phyloP scores from a whole-genome alignment of 106 monocot species.

The Dioscorea dumetorum region DNA sequence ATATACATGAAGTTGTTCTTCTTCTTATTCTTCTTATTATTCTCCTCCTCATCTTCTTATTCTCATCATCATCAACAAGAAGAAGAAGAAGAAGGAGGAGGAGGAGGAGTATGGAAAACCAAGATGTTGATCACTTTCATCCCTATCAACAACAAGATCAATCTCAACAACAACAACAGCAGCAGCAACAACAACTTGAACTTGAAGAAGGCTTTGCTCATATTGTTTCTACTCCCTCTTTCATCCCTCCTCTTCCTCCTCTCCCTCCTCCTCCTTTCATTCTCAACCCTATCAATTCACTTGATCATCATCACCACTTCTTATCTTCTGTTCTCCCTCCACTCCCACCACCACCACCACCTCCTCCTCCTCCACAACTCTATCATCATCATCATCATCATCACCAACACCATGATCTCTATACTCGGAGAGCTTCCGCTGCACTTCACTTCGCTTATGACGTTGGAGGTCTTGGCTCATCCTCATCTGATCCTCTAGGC shows the following conservation, averaged over 20 bases:
- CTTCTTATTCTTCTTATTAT: not conserved
- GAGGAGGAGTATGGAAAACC: not conserved
- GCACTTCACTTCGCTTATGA: conserved; percentile 33
- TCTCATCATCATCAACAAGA: too few relatives aligned
- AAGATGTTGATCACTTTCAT: too few relatives aligned
- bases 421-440: conserved; percentile 6
- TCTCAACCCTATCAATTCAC: not conserved
- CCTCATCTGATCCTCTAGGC: conserved; percentile 20
- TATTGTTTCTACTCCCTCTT: not conserved
- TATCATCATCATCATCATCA: too few relatives aligned
- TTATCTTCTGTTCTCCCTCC: conserved; percentile 3
- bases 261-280: conserved; percentile 5
- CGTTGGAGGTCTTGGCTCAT: conserved; percentile 14
- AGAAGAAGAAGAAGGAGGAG: too few relatives aligned
- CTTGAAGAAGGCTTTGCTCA: not conserved
- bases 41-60: too few relatives aligned
- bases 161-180: not conserved
- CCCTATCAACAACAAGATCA: not conserved
- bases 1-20: not conserved
- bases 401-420: conserved; percentile 18
- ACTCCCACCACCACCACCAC: conserved; percentile 14
- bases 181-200: too few relatives aligned
- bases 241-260: not conserved
- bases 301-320: conserved; percentile 2
- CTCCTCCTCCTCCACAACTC: not conserved